A percentile compares a stretch with the other conserved stretches of the same genome.
Conservation (phyloP, 768 basidiomycete genomes). For the Rhodosporidiobolus sp. region DNA sequence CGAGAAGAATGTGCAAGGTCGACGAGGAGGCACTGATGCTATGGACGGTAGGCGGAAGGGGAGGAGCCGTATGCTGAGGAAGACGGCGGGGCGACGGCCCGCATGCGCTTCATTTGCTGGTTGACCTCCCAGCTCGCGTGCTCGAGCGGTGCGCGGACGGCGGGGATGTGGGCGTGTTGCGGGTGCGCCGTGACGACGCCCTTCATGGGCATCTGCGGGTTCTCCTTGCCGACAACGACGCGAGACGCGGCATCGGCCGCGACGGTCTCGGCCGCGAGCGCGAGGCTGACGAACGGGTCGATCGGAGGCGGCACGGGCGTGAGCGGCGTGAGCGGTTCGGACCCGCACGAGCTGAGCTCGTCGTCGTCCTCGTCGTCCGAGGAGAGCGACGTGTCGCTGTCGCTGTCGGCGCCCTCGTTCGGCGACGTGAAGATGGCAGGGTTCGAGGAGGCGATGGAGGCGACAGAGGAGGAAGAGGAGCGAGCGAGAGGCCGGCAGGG, state of each 20-base stretch:
- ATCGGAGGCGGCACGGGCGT: slow-evolving; percentile 25
- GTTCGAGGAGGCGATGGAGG: slow-evolving; percentile 9
- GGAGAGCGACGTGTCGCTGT: slow-evolving; percentile 26
- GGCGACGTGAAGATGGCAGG: slow-evolving; percentile 22
- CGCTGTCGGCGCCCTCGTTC: slow-evolving; percentile 9
- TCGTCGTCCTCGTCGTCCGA: slow-evolving; percentile 14
- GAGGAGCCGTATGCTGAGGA: not conserved
- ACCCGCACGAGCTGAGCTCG: slow-evolving; percentile 28
- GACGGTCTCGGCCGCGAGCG: slow-evolving; percentile 51
- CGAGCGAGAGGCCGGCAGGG: slow-evolving; percentile 23
- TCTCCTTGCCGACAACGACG: slow-evolving; percentile 12
- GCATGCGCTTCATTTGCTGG: not conserved
- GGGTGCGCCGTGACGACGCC: not conserved
- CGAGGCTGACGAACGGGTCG: slow-evolving; percentile 47
- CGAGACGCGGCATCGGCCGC: slow-evolving; percentile 47
- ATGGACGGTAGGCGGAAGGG: not conserved
- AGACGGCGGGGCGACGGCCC: not conserved
- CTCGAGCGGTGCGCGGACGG: slow-evolving; percentile 26
- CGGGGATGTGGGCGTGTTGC: not conserved
- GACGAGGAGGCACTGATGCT: not conserved
- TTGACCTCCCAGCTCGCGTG: slow-evolving; percentile 38
- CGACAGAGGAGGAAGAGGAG: slow-evolving; percentile 16
- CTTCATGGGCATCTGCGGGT: slow-evolving; percentile 2
- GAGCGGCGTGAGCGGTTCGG: slow-evolving; percentile 37
- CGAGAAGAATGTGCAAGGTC: not conserved